These are phyloP conservation scores for Thalia dealbata DNA, from an alignment of 176 grass and related monocot species.

Conservation along the genomic window DNA sequence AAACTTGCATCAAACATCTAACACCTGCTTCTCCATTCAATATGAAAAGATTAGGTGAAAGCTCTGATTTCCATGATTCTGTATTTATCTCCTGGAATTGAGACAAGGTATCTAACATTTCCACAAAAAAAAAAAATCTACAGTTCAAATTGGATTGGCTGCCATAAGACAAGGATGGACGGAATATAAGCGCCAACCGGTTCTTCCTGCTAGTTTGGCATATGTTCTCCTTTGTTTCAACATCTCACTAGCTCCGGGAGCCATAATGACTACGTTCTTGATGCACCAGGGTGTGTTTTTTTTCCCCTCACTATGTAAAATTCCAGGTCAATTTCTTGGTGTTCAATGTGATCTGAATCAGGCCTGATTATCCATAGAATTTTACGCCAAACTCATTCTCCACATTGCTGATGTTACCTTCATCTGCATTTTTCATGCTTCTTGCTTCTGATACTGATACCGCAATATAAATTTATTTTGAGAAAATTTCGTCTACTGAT, in stretches of 20 bases:
- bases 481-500: background rate
- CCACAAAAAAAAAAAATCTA: background rate
- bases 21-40: background rate
- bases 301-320: background rate
- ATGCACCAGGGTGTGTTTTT: conserved; percentile 26
- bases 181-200: conserved; percentile 38
- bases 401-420: too few species aligned
- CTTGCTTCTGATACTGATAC: too few species aligned
- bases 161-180: conserved; percentile 33
- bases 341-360: background rate
- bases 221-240: conserved; percentile 68
- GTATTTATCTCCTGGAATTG: background rate
- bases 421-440: too few species aligned
- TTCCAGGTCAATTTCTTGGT: background rate
- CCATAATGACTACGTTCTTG: conserved; percentile 58
- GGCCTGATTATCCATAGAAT: background rate
- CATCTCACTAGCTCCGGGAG: conserved; percentile 41
- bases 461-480: too few species aligned
- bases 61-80: background rate
- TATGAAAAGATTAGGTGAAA: conserved; percentile 20
- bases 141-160: conserved; percentile 8
- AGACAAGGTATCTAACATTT: background rate
- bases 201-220: conserved; percentile 53
- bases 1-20: background rate
- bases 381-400: too few species aligned